Evolutionary conservation across 768 basidiomycete genomes (phyloP), one percentile per base, ranked within the genome.

Genomic region (Leccinum fibrillosum): DNA sequence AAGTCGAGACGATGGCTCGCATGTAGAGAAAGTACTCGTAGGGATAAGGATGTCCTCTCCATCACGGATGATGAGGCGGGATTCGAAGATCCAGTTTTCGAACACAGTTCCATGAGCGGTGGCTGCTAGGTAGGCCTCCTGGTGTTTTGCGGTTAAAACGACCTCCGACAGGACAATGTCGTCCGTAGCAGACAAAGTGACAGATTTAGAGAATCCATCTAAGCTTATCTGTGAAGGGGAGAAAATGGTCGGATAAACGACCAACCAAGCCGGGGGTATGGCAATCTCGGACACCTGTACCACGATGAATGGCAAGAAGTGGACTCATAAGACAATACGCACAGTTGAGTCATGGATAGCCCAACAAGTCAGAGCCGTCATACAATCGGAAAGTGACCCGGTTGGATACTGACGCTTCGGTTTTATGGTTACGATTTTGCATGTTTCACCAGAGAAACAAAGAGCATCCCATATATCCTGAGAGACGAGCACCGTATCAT

Each of bases 41-140:
- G 65, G 69, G 26, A 77, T 55, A 8, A 65, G 70, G 57, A 80
- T 69, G 26, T 73, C 66, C 50, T 78, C 74, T 21, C 82, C 82
- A 62, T 82, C 77, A 21, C 85, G 82, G 25, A 90, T 70, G 35
- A 89, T 78, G 11, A 62, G 65, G n/a, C 68, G 62, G 5, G 76
- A 71, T 8, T 70, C 63, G 47, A 72, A 77, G 47, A 85, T 73
- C 76, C 77, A 79, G 45, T 66, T 60, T 54, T 82, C 78, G 28
- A 88, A 62, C 2, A 64, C 56, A 3, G 72, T 68, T 37, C 68
- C 68, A 26, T 76, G 69, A 44, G 60, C 39, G 4, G 66, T 71
- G 9, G 79, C 82, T 32, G 71, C 69, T n/a, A 68, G 58, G 62
- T 82, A 87, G 3, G 84, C 82, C 3, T 76, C 74, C 10, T 64